Evolutionary conservation across 192 early-diverging fungal genomes (phyloP), one percentile per base, ranked within the genome.

Genomic region (Pilaira anomala): DNA sequence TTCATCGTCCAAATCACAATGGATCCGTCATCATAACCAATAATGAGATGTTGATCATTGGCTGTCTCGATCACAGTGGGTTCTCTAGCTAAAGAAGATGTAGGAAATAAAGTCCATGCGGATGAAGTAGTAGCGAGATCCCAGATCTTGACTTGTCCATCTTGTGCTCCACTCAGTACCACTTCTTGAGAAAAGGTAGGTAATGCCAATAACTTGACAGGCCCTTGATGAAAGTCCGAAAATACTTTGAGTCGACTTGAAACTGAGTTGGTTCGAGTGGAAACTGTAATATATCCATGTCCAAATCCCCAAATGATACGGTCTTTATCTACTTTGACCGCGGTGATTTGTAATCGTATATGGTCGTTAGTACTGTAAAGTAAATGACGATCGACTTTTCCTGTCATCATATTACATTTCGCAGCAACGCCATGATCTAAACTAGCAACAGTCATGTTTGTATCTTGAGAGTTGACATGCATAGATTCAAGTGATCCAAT

Each of bases 221-320:
- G 74, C 0, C 83, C 85, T 14, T 62, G 50, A 58, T 89, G 85
- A 48, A 82, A 82, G 1, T 76, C 79, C 0, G 69, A 49, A 65
- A 87, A 85, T 22, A 70, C 69, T 22, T 77, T 78, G 18, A 85
- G 68, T 2, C 59, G 55, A 33, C 75, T 69, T 11, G 19, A 48
- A 14, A 67, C 59, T 7, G 66, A 64, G 18, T 72, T 76, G 8
- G 78, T 77, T 50, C 81, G 63, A 7, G 70, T 81, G 0, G 80
- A 78, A 28, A 85, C 25, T 1, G 77, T 65, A 6, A 89, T 69
- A n/a, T 72, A 67, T 2, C 88, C 88, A 2, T 78, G 63, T 30
- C 68, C 60, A 19, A 75, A 75, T 8, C 88, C 88, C 76, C 82
- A 83, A 2, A 85, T 62, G 18, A 87, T 73, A 21, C 85, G 81